Base-by-base conservation (phyloP, 148 eudicot species). In the Camellia lanceoleosa region DNA sequence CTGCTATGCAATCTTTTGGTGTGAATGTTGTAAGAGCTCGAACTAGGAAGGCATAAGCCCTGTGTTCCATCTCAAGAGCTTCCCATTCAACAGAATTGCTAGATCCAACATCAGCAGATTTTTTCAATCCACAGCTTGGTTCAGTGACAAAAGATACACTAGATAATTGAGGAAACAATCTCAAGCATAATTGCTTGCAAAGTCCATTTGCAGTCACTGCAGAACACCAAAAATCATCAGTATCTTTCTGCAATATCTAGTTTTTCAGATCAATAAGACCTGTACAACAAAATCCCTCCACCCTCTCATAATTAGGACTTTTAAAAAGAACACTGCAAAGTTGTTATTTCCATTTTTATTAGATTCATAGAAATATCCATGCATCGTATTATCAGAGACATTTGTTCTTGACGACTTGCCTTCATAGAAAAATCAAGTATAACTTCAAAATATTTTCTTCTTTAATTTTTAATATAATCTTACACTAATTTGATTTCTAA, bases 171-270 rank as follows among this genome's bases (percentile, higher is more conserved):
- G 98, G 97, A 76, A 88, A 92, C 65, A 73, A 55, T 86, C 62
- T 87, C 69, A 92, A 63, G 82, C 93, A 92, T 49, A 92, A 75
- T 79, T 88, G 87, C 87, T 91, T 94, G 79, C 89, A 90, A 61
- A 92, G 81, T 66, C 90, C 92, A 86, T 88, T 90, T 38, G 85
- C 52, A 80, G 89, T 80, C 78, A 92, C 98, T 94, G 94, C 88
- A 84, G 11, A 77, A 58, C 71, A 80, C 54, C 62, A 79, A 64
- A 77, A 61, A 77, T 2, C 19, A 81, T 68, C 44, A 78, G 12
- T 16, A 41, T 10, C 18, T 16, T 20, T 46, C 71, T 49, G 41
- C 65, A 68, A 19, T 56, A 78, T 55, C 64, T 67, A 38, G 9
- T 54, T 67, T 23, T 67, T 56, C 42, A 68, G 44, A 68, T 15